Evolutionary conservation across 23 red algal genomes (phyloP).

Genomic region (Gracilaria caudata): DNA sequence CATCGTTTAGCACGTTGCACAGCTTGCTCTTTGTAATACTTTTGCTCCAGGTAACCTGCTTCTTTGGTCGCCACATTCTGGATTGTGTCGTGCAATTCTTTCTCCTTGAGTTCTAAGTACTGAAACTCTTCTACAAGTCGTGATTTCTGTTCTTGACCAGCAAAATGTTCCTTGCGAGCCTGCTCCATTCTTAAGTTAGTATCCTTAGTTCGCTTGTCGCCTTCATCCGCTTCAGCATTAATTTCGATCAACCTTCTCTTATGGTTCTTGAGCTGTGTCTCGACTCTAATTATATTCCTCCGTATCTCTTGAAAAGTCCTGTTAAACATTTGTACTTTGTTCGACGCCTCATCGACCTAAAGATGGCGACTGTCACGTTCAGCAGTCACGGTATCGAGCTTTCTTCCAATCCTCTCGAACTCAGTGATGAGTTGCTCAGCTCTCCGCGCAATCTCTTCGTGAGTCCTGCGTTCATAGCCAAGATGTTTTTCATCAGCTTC

Average conservation of each 20-base stretch:
- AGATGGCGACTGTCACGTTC: conserved; percentile 27
- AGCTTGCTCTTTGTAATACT: conserved; percentile 49
- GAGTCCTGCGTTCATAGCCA: conserved; percentile 12
- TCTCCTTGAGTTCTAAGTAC: conserved; percentile 17
- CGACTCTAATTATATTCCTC: background rate
- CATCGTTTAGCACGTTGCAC: conserved; percentile 11
- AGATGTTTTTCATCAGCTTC: conserved; percentile 53
- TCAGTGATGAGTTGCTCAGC: conserved; percentile 35
- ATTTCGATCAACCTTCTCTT: conserved; percentile 36
- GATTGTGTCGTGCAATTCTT: conserved; percentile 30
- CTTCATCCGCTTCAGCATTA: conserved; percentile 21
- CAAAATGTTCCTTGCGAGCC: conserved; percentile 56
- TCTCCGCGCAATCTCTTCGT: conserved; percentile 34
- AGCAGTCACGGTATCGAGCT: conserved; percentile 19
- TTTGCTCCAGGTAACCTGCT: conserved; percentile 21
- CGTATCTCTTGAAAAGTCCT: conserved; percentile 31
- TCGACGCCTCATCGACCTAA: conserved; percentile 26
- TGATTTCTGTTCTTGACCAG: conserved; percentile 61
- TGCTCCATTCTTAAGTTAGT: conserved; percentile 29
- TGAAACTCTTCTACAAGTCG: conserved; percentile 25
- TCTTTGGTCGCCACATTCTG: background rate
- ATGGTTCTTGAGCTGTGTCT: conserved; percentile 24
- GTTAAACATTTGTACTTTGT: conserved; percentile 9
- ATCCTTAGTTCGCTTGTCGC: conserved; percentile 21
- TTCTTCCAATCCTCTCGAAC: conserved; percentile 6